A percentile compares a stretch with the other conserved stretches of the same genome.
These are phyloP conservation scores for Podaxis pistillaris DNA, from an alignment of 768 basidiomycete species.

Conservation along the genomic window DNA sequence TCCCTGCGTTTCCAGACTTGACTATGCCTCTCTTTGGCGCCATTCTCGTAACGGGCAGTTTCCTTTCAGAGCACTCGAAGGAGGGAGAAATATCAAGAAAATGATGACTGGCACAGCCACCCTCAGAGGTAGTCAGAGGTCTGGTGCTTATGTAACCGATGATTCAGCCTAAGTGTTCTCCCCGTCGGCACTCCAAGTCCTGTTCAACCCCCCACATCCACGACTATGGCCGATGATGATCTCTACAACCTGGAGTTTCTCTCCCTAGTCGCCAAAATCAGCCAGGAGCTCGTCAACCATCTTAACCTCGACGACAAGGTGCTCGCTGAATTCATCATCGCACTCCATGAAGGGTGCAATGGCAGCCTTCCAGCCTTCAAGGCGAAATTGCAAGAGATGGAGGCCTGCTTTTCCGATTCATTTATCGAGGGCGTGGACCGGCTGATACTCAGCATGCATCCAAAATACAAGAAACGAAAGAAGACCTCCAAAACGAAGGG, in stretches of 20 bases:
- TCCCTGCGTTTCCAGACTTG: slow-evolving; percentile 89
- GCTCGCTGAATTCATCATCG: slow-evolving; percentile 92
- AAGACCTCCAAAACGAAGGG: slow-evolving; percentile 33
- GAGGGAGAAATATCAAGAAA: neutral
- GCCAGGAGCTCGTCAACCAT: slow-evolving; percentile 91
- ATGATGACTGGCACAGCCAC: slow-evolving; percentile 10
- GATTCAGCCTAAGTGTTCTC: neutral
- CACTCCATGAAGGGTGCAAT: slow-evolving; percentile 82
- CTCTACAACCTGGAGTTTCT: slow-evolving; percentile 92
- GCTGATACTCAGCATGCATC: slow-evolving; percentile 91
- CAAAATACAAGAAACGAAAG: slow-evolving; percentile 84
- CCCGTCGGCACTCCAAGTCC: neutral
- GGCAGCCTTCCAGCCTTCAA: slow-evolving; percentile 77
- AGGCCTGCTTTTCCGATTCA: slow-evolving; percentile 84
- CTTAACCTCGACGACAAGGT: slow-evolving; percentile 85
- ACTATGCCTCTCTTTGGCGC: slow-evolving; percentile 75
- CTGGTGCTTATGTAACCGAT: slow-evolving; percentile 12
- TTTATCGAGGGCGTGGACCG: slow-evolving; percentile 94
- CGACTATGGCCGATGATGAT: slow-evolving; percentile 65
- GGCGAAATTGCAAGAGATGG: slow-evolving; percentile 68
- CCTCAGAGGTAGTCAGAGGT: neutral
- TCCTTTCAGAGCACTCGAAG: neutral
- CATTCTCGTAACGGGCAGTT: slow-evolving; percentile 34
- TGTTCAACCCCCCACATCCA: slow-evolving; percentile 10
- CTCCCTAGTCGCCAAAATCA: slow-evolving; percentile 87